These are phyloP conservation scores for Jatropha curcas DNA, from an alignment of 345 rosid species.

Conservation along the genomic window DNA sequence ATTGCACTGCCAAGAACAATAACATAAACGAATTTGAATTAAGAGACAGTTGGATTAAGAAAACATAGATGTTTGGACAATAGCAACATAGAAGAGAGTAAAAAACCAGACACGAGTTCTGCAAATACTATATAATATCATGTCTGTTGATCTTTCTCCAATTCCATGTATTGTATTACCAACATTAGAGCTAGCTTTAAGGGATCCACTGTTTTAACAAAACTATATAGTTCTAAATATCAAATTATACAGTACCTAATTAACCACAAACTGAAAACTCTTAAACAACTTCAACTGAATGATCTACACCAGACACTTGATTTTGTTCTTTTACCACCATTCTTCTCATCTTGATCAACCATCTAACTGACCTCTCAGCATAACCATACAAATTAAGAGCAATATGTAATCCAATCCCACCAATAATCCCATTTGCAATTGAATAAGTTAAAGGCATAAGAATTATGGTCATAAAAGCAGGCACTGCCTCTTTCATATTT, in stretches of 20 bases:
- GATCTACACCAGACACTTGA: constrained; percentile 56
- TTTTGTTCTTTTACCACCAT: constrained; percentile 55
- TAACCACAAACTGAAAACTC: background rate
- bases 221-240: background rate
- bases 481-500: constrained; percentile 62
- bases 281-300: constrained; percentile 37
- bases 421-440: constrained; percentile 82
- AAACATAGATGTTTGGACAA: too few species aligned
- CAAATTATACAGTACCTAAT: background rate
- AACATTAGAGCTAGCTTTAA: background rate
- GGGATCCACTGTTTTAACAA: background rate
- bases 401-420: constrained; percentile 62
- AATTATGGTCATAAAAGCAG: constrained; percentile 81
- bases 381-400: constrained; percentile 64
- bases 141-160: background rate
- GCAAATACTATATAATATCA: background rate
- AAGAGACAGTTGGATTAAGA: too few species aligned
- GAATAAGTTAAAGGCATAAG: constrained; percentile 90
- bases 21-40: too few species aligned
- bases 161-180: too few species aligned
- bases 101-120: background rate
- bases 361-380: constrained; percentile 17
- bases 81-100: background rate
- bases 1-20: too few species aligned
- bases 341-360: constrained; percentile 52